Percentiles rank a stretch among this genome's conserved stretches.
These are phyloP conservation scores for Trifolium dubium DNA, from an alignment of 306 rosid species.

Conservation along the genomic window DNA sequence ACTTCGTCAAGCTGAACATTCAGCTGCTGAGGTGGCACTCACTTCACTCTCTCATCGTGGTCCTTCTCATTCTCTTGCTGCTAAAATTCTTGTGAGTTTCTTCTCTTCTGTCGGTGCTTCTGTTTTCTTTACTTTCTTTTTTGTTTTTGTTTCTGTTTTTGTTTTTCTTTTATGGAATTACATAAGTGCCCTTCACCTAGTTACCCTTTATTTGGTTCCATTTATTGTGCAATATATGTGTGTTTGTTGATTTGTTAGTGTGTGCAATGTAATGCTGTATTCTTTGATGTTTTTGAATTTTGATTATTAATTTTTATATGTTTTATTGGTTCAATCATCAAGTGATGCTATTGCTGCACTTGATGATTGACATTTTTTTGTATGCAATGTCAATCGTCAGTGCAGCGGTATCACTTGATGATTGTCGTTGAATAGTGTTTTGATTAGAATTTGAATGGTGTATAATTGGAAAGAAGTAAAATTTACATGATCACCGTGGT, in stretches of 20 bases:
- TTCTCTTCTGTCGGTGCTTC: slow-evolving; percentile 39
- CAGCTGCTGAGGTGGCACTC: slow-evolving; percentile 98
- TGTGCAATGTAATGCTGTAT: background rate
- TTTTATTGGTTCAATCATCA: background rate
- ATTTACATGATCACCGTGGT: background rate
- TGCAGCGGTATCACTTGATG: background rate
- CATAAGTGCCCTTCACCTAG: slow-evolving; percentile 47
- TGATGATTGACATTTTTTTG: no score
- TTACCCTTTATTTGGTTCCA: background rate
- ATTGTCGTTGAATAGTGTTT: background rate
- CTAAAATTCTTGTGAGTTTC: slow-evolving; percentile 77
- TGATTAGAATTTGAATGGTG: background rate
- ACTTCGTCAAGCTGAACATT: slow-evolving; percentile 98
- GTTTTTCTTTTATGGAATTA: slow-evolving; percentile 38
- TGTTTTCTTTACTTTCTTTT: background rate
- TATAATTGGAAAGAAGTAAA: background rate
- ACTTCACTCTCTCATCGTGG: slow-evolving; percentile 86
- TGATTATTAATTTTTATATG: background rate
- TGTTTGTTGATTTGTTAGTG: background rate
- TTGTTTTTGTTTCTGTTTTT: background rate
- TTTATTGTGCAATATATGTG: background rate
- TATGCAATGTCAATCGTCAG: no score
- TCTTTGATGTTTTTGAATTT: background rate
- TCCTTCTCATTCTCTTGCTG: slow-evolving; percentile 94
- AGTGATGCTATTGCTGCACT: no score